phyloP scores from a whole-genome alignment of 2,329 filamentous ascomycete genomes.

The Botryotinia convoluta region DNA sequence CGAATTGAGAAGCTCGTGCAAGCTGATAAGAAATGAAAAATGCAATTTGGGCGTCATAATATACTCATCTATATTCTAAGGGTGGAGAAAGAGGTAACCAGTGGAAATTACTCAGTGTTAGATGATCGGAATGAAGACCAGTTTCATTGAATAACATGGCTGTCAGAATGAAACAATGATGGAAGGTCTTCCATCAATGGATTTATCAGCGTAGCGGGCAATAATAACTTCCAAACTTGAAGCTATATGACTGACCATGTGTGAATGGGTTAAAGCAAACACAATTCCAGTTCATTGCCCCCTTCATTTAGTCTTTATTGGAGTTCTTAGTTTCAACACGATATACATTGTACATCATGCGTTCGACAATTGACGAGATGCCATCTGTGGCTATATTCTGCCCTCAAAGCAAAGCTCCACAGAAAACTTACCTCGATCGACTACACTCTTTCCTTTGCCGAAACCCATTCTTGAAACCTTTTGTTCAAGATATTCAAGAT shows the following conservation, averaged over 20 bases:
- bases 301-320: too few species aligned
- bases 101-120: background rate
- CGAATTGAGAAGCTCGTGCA: background rate
- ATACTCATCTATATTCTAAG: background rate
- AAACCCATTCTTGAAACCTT: slow-evolving; percentile 19
- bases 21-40: background rate
- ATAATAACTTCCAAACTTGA: background rate
- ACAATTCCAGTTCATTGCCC: too few species aligned
- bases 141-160: background rate
- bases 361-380: background rate
- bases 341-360: background rate
- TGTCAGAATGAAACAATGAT: background rate
- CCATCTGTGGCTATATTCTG: slow-evolving; percentile 12
- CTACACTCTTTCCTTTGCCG: slow-evolving; percentile 4
- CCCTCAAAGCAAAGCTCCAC: slow-evolving; percentile 15
- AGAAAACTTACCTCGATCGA: slow-evolving; percentile 1
- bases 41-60: background rate
- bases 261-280: background rate
- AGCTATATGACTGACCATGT: background rate
- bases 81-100: background rate
- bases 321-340: background rate
- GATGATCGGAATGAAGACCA: background rate
- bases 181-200: background rate
- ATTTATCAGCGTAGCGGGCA: background rate
- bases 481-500: background rate